phyloP scores from a whole-genome alignment of 2,329 filamentous ascomycete genomes.

The Diaporthe sp. region DNA sequence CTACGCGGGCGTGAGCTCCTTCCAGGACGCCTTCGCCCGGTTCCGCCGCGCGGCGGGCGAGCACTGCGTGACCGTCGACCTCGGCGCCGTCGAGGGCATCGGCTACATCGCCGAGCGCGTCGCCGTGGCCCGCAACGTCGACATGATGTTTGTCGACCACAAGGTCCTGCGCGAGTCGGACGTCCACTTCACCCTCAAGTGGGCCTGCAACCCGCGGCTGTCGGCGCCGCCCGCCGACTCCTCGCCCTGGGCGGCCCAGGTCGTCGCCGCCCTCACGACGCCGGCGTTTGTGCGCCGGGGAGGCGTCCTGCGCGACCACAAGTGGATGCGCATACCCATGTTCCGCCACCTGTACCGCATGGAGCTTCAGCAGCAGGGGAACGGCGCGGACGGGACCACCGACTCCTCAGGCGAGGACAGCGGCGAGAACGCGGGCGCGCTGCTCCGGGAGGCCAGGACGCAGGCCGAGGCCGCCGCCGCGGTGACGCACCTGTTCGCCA shows the following conservation, averaged over 20 bases:
- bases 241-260: neutral
- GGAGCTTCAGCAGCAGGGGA: neutral
- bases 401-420: too few species aligned
- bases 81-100: neutral
- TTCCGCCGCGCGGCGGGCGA: too few species aligned
- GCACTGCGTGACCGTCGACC: too few species aligned
- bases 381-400: too few species aligned
- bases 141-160: slow-evolving; percentile 15
- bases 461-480: too few species aligned
- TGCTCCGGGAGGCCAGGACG: too few species aligned
- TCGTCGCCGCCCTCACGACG: neutral
- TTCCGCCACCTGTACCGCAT: slow-evolving; percentile 3
- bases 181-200: neutral
- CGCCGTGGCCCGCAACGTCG: neutral
- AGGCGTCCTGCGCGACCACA: too few species aligned
- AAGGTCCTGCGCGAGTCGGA: neutral
- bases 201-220: neutral
- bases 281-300: too few species aligned
- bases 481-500: slow-evolving; percentile 16
- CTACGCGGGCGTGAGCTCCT: neutral
- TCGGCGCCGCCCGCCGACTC: neutral
- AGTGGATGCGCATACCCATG: too few species aligned
- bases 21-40: neutral
- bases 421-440: too few species aligned
- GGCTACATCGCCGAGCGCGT: neutral